Base-by-base conservation (phyloP, 331 rosid genomes). In the Prunus yedoensis region DNA sequence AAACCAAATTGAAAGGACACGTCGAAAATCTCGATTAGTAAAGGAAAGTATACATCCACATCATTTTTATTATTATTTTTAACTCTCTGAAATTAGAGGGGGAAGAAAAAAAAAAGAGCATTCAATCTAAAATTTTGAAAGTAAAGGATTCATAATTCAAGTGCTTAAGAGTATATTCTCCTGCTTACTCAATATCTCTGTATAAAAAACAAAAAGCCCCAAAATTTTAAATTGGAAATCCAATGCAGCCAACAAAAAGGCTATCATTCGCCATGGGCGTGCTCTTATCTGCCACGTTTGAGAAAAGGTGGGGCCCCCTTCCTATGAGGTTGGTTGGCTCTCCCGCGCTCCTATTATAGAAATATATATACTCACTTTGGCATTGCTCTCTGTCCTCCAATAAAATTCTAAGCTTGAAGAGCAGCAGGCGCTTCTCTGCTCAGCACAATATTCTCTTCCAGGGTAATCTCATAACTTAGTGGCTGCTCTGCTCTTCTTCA, bases 261-360 rank as follows among this genome's bases (percentile, higher is more conserved):
- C 70, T 51, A 69, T 79, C 74, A 82, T 68, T 62, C 47, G 35
- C 41, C 30, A 15, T 14, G 43, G 45, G 66, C 13, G 69, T 20
- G 27, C 74, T 83, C 97, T 93, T 93, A 90, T 93, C 98, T 86
- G 79, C 98, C 88, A 85, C 90, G 77, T 78, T 27, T 68, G 41
- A 63, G 77, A 10, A 2, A 35, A 28, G 16, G 16, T 73, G 80
- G 91, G 86, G 38, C n/a, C 77, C 94, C 12, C 8, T 1, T 74
- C 56, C 16, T 20, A 5, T 52, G 50, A 35, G 28, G 46, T 72
- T 87, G 85, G 68, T 79, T 85, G 87, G 83, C 78, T 71, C 84
- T 46, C 83, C 65, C 79, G 75, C 84, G 56, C 81, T 75, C 76
- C 61, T 75, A 8, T 41, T 66, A 74, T 70, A 89, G 76, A 79